Base-by-base conservation (phyloP, 176 grass and related monocot species). In the Oryza coarctata region DNA sequence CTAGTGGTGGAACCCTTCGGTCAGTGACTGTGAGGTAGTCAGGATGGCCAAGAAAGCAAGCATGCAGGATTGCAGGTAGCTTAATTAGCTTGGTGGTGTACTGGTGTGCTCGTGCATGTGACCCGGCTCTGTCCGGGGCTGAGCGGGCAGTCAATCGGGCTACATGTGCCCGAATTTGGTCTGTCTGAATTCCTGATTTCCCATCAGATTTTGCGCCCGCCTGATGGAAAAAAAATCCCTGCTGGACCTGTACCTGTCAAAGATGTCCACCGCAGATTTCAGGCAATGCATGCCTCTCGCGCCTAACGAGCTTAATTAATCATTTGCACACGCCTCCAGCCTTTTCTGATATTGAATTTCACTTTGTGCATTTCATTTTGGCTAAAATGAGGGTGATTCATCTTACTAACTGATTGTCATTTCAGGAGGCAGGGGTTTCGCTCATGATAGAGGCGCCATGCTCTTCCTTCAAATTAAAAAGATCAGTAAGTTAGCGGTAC, bases 111-210 rank as follows among this genome's bases (percentile, higher is more conserved):
- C 64, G 72, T 76, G 79, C 78, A 82, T 70, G 79, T 70, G 85
- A 41, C 85, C 72, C 38, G 71, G 72, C 79, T 15, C 64, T 82
- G 85, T 80, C 68, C 76, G 68, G 15, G 36, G 57, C 68, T n/a
- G 44, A 20, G 71, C 15, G 62, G 43, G 71, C 64, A 68, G 72
- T 68, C 73, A 63, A 55, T 47, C 66, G 43, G 18, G 45, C 22
- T 34, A 67, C 87, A 71, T 89, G 77, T 81, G 87, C 38, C 76
- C 60, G 76, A 40, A 74, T 58, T 76, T n/a, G 74, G 57, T 34
- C 39, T 74, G 41, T 65, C 71, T 83, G 81, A 49, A 55, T 18
- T 18, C 38, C 29, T 45, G 63, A 78, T 78, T 61, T 34, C 67
- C 12, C 31, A 1, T 55, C 76, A 49, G 84, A 73, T 73, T 73